These are phyloP conservation scores for Botrytis squamosa DNA, from an alignment of 2,329 filamentous ascomycete genomes.

Conservation along the genomic window DNA sequence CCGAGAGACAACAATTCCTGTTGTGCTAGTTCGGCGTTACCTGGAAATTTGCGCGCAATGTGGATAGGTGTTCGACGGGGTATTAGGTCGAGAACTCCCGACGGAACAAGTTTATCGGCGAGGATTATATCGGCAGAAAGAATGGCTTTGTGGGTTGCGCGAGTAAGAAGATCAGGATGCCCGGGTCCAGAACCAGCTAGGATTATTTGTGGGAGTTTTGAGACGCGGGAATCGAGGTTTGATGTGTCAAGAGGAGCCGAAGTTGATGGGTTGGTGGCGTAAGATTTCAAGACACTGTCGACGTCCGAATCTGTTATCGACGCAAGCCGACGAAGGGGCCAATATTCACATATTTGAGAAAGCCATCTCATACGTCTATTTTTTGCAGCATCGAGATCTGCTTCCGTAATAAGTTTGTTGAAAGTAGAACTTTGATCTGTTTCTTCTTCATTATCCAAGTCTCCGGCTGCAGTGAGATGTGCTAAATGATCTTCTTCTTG, in stretches of 20 bases:
- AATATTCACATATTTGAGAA: constrained; percentile 96
- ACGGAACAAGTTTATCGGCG: constrained; percentile 82
- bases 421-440: constrained; percentile 76
- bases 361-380: constrained; percentile 88
- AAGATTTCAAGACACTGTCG: constrained; percentile 71
- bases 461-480: constrained; percentile 35
- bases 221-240: constrained; percentile 33
- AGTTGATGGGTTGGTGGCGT: constrained; percentile 45
- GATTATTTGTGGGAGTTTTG: constrained; percentile 67
- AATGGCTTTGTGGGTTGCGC: constrained; percentile 75
- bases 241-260: constrained; percentile 36
- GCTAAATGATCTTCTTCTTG: constrained; percentile 67
- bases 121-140: constrained; percentile 74
- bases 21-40: constrained; percentile 91
- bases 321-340: constrained; percentile 82
- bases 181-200: constrained; percentile 91
- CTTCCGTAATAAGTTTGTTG: constrained; percentile 76
- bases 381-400: constrained; percentile 71
- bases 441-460: constrained; percentile 49
- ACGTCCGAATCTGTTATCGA: constrained; percentile 78
- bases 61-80: constrained; percentile 84
- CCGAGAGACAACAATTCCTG: constrained; percentile 82
- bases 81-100: constrained; percentile 82
- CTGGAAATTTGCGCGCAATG: constrained; percentile 96
- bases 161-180: constrained; percentile 86